Evolutionary conservation across 1,139 yeast genomes (phyloP), one percentile per base, ranked within the genome.

Genomic region (Candida glucosophila): DNA sequence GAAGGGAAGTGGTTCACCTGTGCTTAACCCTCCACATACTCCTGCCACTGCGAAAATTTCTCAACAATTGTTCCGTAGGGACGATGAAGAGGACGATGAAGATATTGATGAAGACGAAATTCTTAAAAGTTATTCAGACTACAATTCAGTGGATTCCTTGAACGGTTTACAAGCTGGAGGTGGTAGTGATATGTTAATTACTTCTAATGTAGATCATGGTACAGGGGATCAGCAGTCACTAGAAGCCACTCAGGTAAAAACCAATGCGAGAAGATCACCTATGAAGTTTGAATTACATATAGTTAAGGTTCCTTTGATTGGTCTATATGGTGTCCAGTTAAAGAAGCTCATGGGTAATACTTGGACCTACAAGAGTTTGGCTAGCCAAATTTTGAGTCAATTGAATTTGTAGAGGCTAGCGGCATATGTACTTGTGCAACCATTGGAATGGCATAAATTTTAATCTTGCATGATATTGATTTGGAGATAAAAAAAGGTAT

Each of bases 301-400:
- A 38, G 97, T 88, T 24, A 85, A 85, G 49, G 94, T 90, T 28
- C 95, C 96, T 23, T 65, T 90, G 38, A 81, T 88, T 31, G 86
- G 93, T 8, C 64, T 90, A 35, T 86, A 82, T 39, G 98, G 97
- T 51, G 90, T 90, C 27, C 96, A 88, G 52, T 86, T 90, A 59
- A 90, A 88, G 63, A 88, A 88, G 51, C 68, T 88, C 22, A 69
- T 82, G 32, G 98, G 98, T 42, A 86, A 90, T 51, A 83, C 96
- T 3, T 88, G 97, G 97, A 74, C 81, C 55, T 88, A 88, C 56
- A 88, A 88, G 58, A 78, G 88, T n/a, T 62, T 88, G 49, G 97
- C 96, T 3, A 77, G 92, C 32, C 85, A 78, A 50, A 79, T 88
- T 25, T 68, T 88, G 54, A 70, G 72, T 34, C 90, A 83, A 43